Conservation (phyloP, 106 monocot genomes). For the Platanthera guangdongensis region DNA sequence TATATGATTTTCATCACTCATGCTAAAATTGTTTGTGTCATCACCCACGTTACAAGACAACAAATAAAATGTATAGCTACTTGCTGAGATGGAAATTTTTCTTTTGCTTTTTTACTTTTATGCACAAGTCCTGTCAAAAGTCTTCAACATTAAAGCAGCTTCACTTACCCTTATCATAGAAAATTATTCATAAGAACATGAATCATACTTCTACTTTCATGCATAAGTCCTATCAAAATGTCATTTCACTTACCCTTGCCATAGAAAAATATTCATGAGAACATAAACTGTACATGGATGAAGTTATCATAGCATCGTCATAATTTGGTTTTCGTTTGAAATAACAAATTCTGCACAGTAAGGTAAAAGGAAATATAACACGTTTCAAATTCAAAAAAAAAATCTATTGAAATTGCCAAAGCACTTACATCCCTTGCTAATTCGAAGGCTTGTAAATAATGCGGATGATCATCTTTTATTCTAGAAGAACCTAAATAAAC, state of each 20-base stretch:
- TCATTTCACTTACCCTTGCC: not conserved
- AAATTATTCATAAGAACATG: too few species aligned
- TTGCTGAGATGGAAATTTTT: too few species aligned
- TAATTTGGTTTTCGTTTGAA: not conserved
- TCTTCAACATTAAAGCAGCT: too few species aligned
- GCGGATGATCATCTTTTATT: slow-evolving; percentile 38
- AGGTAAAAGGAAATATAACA: not conserved
- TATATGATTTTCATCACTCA: too few species aligned
- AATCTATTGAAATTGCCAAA: not conserved
- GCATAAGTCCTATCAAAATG: too few species aligned
- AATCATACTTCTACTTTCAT: too few species aligned
- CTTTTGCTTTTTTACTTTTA: too few species aligned
- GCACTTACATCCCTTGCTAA: slow-evolving; percentile 65
- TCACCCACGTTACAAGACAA: too few species aligned
- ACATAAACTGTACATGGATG: not conserved
- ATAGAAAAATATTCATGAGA: not conserved
- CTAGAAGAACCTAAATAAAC: slow-evolving; percentile 88
- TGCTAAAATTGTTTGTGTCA: too few species aligned
- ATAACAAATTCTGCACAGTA: not conserved
- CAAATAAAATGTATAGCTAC: too few species aligned
- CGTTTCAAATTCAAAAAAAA: not conserved
- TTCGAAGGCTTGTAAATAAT: slow-evolving; percentile 56
- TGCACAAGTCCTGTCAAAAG: too few species aligned
- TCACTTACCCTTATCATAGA: too few species aligned
- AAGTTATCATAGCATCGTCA: not conserved